A percentile compares a stretch with the other conserved stretches of the same genome.
These are phyloP conservation scores for Alliaria petiolata DNA, from an alignment of 345 rosid species.

Conservation along the genomic window DNA sequence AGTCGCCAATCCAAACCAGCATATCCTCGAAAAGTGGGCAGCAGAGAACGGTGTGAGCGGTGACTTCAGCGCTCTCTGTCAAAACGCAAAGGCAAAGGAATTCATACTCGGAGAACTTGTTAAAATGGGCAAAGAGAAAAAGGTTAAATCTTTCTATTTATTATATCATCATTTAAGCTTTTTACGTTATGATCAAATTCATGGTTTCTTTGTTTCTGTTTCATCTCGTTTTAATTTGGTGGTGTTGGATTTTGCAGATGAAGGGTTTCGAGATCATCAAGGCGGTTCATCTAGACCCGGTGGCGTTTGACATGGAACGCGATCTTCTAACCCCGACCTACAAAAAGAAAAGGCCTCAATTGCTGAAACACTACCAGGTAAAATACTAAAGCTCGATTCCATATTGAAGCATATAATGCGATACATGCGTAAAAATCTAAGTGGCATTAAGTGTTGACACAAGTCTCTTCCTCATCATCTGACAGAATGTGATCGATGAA, in stretches of 20 bases:
- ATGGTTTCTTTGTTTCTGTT: neutral
- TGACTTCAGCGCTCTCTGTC: slow-evolving; percentile 55
- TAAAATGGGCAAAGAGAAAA: slow-evolving; percentile 62
- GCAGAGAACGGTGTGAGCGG: slow-evolving; percentile 50
- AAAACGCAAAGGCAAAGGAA: slow-evolving; percentile 58
- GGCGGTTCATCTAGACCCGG: slow-evolving; percentile 80
- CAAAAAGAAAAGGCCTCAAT: slow-evolving; percentile 85
- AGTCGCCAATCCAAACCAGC: slow-evolving; percentile 64
- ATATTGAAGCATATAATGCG: neutral
- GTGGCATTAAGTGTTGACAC: neutral
- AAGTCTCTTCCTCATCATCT: neutral
- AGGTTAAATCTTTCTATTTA: slow-evolving; percentile 36
- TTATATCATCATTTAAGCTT: neutral
- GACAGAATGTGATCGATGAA: slow-evolving; percentile 32
- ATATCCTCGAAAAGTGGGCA: slow-evolving; percentile 67
- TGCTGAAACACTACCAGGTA: slow-evolving; percentile 77
- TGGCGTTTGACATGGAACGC: slow-evolving; percentile 68
- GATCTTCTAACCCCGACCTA: slow-evolving; percentile 86
- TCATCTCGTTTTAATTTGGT: neutral
- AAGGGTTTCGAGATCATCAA: slow-evolving; percentile 76
- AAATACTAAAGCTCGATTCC: neutral
- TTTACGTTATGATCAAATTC: neutral
- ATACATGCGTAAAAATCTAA: neutral
- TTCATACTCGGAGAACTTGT: slow-evolving; percentile 60
- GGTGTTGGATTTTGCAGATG: slow-evolving; percentile 44